These are phyloP conservation scores for Niebla homalea DNA, from an alignment of 495 filamentous ascomycete genomes.

Conservation along the genomic window DNA sequence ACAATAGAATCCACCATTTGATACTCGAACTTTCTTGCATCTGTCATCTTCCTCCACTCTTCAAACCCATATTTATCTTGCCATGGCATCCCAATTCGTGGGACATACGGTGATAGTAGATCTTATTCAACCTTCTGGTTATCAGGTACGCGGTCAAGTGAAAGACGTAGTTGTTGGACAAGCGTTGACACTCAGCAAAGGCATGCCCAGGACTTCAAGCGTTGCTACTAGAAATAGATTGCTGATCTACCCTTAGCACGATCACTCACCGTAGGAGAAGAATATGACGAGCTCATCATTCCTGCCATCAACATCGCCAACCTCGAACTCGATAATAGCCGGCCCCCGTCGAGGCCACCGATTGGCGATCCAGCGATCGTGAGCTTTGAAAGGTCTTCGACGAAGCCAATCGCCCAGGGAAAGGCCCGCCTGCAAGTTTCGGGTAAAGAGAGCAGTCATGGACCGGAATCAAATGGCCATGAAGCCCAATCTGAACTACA, in stretches of 20 bases:
- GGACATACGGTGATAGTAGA: constrained; percentile 69
- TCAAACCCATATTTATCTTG: constrained; percentile 4
- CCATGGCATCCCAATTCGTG: constrained; percentile 59
- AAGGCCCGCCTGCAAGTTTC: background rate
- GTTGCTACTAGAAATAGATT: background rate
- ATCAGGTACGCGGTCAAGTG: constrained; percentile 59
- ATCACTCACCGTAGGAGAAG: constrained; percentile 1
- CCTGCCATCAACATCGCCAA: constrained; percentile 45
- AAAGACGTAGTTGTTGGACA: constrained; percentile 52
- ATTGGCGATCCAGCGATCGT: constrained; percentile 47
- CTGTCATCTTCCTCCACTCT: background rate
- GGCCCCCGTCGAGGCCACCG: constrained; percentile 10
- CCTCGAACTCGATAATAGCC: constrained; percentile 31
- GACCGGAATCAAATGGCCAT: constrained; percentile 11
- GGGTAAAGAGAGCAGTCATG: constrained; percentile 1
- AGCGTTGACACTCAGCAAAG: constrained; percentile 63
- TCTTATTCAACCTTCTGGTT: constrained; percentile 50
- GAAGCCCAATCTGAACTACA: background rate
- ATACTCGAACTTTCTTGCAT: background rate
- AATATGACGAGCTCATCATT: constrained; percentile 21
- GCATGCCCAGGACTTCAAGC: constrained; percentile 31
- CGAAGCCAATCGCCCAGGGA: background rate
- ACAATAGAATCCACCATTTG: too few relatives aligned
- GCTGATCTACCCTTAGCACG: constrained; percentile 13
- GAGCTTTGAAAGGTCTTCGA: constrained; percentile 23